A percentile compares a stretch with the other conserved stretches of the same genome.
Evolutionary conservation across 257 asterid species (phyloP).

Genomic region (Lycium ferocissimum): DNA sequence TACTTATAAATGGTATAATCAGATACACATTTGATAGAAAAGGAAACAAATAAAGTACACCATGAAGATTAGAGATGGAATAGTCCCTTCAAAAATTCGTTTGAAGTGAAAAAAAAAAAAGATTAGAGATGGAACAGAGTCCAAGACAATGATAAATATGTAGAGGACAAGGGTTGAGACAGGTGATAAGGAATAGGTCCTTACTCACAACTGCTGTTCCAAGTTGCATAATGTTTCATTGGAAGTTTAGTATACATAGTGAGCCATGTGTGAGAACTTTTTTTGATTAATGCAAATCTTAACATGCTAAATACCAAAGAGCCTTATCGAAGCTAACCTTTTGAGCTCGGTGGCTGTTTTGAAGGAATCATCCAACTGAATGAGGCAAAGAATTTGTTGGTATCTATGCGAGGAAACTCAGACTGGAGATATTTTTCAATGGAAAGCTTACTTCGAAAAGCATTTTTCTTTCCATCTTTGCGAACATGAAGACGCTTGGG

Average conservation of each 20-base stretch:
- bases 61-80: not conserved
- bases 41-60: not conserved
- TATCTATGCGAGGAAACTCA: constrained; percentile 59
- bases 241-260: not conserved
- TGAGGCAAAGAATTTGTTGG: constrained; percentile 63
- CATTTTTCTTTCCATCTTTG: constrained; percentile 32
- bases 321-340: constrained; percentile 49
- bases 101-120: not conserved
- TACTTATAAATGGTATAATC: not conserved
- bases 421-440: constrained; percentile 56
- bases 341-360: constrained; percentile 21
- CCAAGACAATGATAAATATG: not conserved
- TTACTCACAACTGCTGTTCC: not conserved
- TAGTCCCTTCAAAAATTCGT: not conserved
- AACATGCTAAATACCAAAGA: not conserved
- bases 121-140: constrained; percentile 10
- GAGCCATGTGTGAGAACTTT: not conserved
- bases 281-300: not conserved
- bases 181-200: not conserved
- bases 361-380: constrained; percentile 90
- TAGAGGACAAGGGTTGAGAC: not conserved
- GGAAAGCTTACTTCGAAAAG: constrained; percentile 65
- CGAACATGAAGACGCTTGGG: constrained; percentile 46
- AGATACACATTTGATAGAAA: not conserved
- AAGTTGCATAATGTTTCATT: not conserved